These are phyloP conservation scores for Lablab purpureus DNA, from an alignment of 306 rosid genomes.

Conservation along the genomic window DNA sequence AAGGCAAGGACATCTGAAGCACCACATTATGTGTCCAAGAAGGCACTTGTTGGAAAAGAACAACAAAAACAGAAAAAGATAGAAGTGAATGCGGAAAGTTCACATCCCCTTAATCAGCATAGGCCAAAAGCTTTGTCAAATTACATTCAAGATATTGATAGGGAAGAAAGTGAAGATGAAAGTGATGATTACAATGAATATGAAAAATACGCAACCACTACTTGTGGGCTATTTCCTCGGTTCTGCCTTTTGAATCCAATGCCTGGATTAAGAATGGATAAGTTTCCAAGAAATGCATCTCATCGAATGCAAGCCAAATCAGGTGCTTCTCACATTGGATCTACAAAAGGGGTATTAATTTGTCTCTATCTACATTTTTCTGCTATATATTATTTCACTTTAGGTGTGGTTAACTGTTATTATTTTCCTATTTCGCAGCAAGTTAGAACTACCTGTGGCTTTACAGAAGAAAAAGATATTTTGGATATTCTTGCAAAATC, in stretches of 20 bases:
- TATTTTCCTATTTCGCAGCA: constrained; percentile 54
- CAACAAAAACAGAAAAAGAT: constrained; percentile 60
- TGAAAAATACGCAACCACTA: constrained; percentile 46
- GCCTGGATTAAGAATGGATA: constrained; percentile 60
- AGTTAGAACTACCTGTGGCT: constrained; percentile 47
- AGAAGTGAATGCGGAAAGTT: constrained; percentile 44
- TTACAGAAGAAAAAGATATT: constrained; percentile 44
- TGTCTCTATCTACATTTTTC: constrained; percentile 23
- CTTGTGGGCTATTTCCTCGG: constrained; percentile 69
- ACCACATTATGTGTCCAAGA: constrained; percentile 61
- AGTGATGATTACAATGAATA: constrained; percentile 50
- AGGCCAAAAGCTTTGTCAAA: constrained; percentile 44
- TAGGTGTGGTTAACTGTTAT: not conserved
- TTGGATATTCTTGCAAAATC: constrained; percentile 52
- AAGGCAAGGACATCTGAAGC: constrained; percentile 80
- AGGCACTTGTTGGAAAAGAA: constrained; percentile 54
- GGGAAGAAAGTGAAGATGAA: constrained; percentile 62
- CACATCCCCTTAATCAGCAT: constrained; percentile 50
- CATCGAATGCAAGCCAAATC: constrained; percentile 53
- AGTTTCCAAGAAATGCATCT: constrained; percentile 47
- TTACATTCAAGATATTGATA: constrained; percentile 46
- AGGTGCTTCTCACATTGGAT: constrained; percentile 53
- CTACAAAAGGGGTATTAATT: constrained; percentile 55
- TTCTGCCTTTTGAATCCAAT: constrained; percentile 66
- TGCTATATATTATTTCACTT: constrained; percentile 29